These are phyloP conservation scores for Kuraishia cidri DNA, from an alignment of 805 yeast species.

Conservation along the genomic window DNA sequence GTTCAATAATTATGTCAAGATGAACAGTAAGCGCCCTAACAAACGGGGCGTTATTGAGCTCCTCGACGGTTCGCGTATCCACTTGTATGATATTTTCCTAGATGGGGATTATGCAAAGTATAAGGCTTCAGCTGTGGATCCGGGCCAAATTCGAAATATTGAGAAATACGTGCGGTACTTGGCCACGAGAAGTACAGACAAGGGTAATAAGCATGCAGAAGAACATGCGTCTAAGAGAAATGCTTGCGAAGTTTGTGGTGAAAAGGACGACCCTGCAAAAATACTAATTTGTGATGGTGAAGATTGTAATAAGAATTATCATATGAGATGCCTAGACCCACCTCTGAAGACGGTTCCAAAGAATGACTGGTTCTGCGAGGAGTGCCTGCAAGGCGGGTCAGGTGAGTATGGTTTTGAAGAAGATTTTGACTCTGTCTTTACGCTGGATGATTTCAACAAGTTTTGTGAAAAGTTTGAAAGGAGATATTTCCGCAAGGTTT, in stretches of 20 bases:
- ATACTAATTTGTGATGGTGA: slow-evolving; percentile 62
- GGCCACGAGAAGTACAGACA: slow-evolving; percentile 2
- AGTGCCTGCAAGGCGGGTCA: slow-evolving; percentile 70
- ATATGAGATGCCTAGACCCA: slow-evolving; percentile 57
- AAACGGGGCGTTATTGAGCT: slow-evolving; percentile 6
- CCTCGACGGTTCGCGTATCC: slow-evolving; percentile 7
- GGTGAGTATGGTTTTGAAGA: slow-evolving; percentile 88
- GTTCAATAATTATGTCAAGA: slow-evolving; percentile 44
- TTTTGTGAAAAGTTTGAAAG: slow-evolving; percentile 42
- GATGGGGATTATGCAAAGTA: slow-evolving; percentile 5
- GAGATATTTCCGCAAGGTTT: slow-evolving; percentile 25
- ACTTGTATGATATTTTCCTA: slow-evolving; percentile 20
- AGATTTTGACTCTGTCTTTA: slow-evolving; percentile 35
- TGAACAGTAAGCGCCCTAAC: slow-evolving; percentile 20
- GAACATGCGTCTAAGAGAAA: slow-evolving; percentile 4
- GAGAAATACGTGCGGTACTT: slow-evolving; percentile 10
- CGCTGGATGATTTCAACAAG: slow-evolving; percentile 43
- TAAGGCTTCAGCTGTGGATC: slow-evolving; percentile 5
- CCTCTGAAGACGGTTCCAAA: slow-evolving; percentile 42
- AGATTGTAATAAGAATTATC: slow-evolving; percentile 65
- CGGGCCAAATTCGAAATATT: slow-evolving; percentile 7
- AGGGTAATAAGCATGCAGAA: slow-evolving; percentile 5
- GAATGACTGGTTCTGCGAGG: slow-evolving; percentile 73
- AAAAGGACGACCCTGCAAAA: slow-evolving; percentile 30
- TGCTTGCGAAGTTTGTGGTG: slow-evolving; percentile 30